Evolutionary conservation across 306 rosid genomes (phyloP).

Genomic region (Cyamopsis tetragonoloba): DNA sequence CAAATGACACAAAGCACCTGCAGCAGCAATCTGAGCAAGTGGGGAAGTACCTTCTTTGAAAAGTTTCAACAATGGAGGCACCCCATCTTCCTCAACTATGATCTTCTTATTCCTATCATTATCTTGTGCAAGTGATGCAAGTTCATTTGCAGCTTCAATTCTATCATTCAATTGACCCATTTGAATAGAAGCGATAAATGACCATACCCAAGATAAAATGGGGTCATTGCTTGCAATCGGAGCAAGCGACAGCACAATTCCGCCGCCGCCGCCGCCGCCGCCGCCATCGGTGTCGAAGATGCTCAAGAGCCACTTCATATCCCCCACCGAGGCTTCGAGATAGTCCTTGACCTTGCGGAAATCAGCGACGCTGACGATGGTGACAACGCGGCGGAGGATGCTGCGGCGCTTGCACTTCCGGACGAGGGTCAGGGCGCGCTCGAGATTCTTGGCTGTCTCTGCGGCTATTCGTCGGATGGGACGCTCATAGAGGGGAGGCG

Average conservation of each 20-base stretch:
- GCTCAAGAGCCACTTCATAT: conserved; percentile 66
- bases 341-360: conserved; percentile 39
- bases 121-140: conserved; percentile 56
- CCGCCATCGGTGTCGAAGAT: conserved; percentile 45
- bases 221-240: conserved; percentile 86
- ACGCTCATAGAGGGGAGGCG: conserved; percentile 52
- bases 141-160: conserved; percentile 58
- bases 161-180: conserved; percentile 59
- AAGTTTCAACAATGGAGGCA: conserved; percentile 64
- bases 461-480: conserved; percentile 59
- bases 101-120: conserved; percentile 71
- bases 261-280: conserved; percentile 31
- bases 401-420: conserved; percentile 66
- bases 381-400: conserved; percentile 58
- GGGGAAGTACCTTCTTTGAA: conserved; percentile 50
- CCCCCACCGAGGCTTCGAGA: conserved; percentile 66
- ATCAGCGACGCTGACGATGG: conserved; percentile 54
- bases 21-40: conserved; percentile 53
- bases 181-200: conserved; percentile 58
- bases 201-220: conserved; percentile 78
- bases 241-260: conserved; percentile 51
- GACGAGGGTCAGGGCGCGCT: conserved; percentile 50
- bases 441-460: conserved; percentile 54
- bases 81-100: conserved; percentile 63
- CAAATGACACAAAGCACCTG: conserved; percentile 44